Base-by-base conservation (phyloP, 208 protist genomes). In the Crithidia acanthocephali region DNA sequence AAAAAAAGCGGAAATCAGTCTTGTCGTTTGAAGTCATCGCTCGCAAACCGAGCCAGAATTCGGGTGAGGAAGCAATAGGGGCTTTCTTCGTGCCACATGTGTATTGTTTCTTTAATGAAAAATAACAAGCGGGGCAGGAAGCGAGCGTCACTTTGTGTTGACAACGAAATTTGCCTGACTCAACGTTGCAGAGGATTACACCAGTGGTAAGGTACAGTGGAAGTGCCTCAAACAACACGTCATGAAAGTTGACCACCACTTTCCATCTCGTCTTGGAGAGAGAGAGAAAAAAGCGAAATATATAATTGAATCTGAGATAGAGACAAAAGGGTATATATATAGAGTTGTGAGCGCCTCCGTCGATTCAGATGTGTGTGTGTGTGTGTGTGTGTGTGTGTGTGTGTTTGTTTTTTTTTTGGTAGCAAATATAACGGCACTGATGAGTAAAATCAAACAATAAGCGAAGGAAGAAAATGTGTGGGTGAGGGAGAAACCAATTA, bases 351-450 rank as follows among this genome's bases (percentile, higher is more conserved):
- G 42, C 57, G 33, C n/a, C 44, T 62, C 58, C 52, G 40, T 71
- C 40, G 42, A 60, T 62, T 18, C 65, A 59, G 30, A 50, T 58
- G 30, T n/a, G n/a, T n/a, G n/a, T n/a, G n/a, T n/a, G n/a, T n/a
- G n/a, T n/a, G n/a, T n/a, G n/a, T n/a, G n/a, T n/a, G n/a, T n/a
- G n/a, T n/a, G n/a, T n/a, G n/a, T n/a, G n/a, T n/a, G n/a, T n/a
- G n/a, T n/a, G n/a, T n/a, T 40, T 40, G 5, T 40, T 48, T 45
- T 40, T 58, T 22, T 58, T 59, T 62, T 65, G 28, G 61, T 45
- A 62, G 50, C 0, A 53, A 68, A 68, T 66, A 68, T 52, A 61
- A 73, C n/a, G 66, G 47, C 51, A 52, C 27, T 72, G 52, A 45
- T 59, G 37, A 64, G 28, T 25, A 62, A 71, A 57, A 58, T 0